Base-by-base conservation (phyloP, 2,329 filamentous ascomycete genomes). In the Pseudohalonectria lignicola region DNA sequence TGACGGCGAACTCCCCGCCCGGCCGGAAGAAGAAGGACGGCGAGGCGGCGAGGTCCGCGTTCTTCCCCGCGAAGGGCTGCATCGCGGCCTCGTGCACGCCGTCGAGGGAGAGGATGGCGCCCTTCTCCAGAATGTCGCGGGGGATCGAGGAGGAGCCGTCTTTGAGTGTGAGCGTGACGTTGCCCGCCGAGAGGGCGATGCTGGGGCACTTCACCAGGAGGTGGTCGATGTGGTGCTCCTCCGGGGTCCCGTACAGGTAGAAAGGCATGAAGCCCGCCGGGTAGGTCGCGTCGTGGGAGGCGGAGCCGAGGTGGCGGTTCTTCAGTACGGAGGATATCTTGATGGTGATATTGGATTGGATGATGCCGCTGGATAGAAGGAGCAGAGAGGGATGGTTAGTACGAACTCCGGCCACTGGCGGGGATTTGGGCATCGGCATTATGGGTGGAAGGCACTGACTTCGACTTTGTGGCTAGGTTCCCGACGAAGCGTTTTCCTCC, bases 181-280 rank as follows among this genome's bases (percentile, higher is more conserved):
- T 26, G 23, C 23, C 23, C 8, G 23, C 23, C 23, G 23, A 26
- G 8, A 26, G 7, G 23, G 23, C 23, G 23, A 26, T 26, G 45
- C 66, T 67, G n/a, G 63, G 64, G 0, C 60, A 51, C 2, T 52
- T 48, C n/a, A 58, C 51, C 17, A 67, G 57, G 31, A 64, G 52
- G 41, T 68, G 64, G n/a, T 62, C 55, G 26, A 67, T 63, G 39
- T 66, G 56, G 1, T 46, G 38, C 30, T 63, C 53, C 0, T 49
- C 31, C 3, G 47, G 25, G 6, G 38, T 52, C 7, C 63, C 61
- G 40, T 66, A 67, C n/a, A 66, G 51, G 23, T 65, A 67, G 38
- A 66, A 66, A 0, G 63, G 63, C 56, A 62, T 63, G 43, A 50
- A 56, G 0, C 48, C 44, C 0, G 39, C 11, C 0, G 63, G 64